Base-by-base conservation (phyloP, 768 basidiomycete species). In the Pleurotus djamor region DNA sequence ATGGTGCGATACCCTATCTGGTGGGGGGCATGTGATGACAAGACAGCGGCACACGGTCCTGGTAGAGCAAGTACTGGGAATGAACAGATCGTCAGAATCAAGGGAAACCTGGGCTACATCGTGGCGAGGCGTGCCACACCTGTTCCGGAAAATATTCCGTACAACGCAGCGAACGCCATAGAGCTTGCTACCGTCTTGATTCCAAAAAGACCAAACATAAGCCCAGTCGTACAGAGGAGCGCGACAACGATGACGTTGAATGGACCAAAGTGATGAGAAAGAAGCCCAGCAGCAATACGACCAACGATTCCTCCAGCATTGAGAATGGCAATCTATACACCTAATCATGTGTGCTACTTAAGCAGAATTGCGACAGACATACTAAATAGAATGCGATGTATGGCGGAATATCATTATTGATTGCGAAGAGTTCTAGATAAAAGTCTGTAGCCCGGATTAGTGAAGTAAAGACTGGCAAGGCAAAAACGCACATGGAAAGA, bases 231-330 rank as follows among this genome's bases (percentile, higher is more conserved):
- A 13, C 76, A 66, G 47, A 74, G 64, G 9, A 77, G 68, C 41
- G 72, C 74, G 0, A 78, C 77, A 21, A 82, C 76, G 41, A 81
- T 72, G 61, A 80, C 75, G 64, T 82, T 83, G 61, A 79, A 80
- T 6, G 77, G 71, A 4, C 84, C 84, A 51, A 78, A 65, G 57
- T 68, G 69, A 63, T 84, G 81, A 1, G 83, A 82, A 14, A 86
- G 64, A 60, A 82, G 75, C 61, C 82, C 83, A 1, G 86, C 85
- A 9, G 87, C 61, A 4, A 82, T 71, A 4, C 87, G 79, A 5
- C 86, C 86, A 21, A 83, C 72, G 10, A 84, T 62, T 34, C 80
- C 79, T 7, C 82, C 79, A 1, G 73, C 79, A 62, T 84, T 85
- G 37, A 85, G 67, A 45, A 85, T 74, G 8, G 82, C 72, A 33